Evolutionary conservation across 768 basidiomycete species (phyloP), one percentile per base, ranked within the genome.

Genomic region (Trametes cinnabarina): DNA sequence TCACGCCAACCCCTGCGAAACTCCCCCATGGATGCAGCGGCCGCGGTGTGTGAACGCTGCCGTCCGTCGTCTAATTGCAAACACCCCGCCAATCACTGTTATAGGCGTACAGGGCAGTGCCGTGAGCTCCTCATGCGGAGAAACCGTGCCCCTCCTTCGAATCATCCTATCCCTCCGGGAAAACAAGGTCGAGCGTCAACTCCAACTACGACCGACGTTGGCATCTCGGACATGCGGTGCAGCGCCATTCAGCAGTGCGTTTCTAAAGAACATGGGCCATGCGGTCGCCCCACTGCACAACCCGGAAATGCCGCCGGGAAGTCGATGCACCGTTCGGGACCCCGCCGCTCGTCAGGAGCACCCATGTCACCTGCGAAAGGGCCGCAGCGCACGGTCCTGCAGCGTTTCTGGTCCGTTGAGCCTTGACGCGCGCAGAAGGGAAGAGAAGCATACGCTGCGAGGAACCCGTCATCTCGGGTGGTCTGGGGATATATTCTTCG

Each of bases 261-360:
- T 39, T 39, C 54, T 47, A 43, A 55, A 10, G 46, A 55, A 47
- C 37, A 25, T 30, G 6, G 46, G 26, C 54, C 54, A 55, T 41
- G 39, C 39, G 54, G 54, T 47, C 25, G 7, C 53, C 23, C 35
- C 39, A 39, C 54, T 55, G 46, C 54, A 46, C 25, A 25, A 22
- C n/a, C 6, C 30, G 6, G 2, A 12, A 25, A 30, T 44, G 19
- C 15, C 20, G 42, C 19, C 32, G 22, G 43, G 7, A 46, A 40
- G 30, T 32, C 30, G 32, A 28, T 11, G 43, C 32, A 42, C 28
- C 4, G 17, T 22, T 2, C 15, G 15, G 4, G 19, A 35, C 35
- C 42, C 9, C 15, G 17, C 14, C 19, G 25, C 32, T 40, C 41
- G 28, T 26, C 30, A 43, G 40, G 49, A n/a, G 40, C 49, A 22